Conservation (phyloP, 371 early-diverging fungal genomes). For the Circinella minor region DNA sequence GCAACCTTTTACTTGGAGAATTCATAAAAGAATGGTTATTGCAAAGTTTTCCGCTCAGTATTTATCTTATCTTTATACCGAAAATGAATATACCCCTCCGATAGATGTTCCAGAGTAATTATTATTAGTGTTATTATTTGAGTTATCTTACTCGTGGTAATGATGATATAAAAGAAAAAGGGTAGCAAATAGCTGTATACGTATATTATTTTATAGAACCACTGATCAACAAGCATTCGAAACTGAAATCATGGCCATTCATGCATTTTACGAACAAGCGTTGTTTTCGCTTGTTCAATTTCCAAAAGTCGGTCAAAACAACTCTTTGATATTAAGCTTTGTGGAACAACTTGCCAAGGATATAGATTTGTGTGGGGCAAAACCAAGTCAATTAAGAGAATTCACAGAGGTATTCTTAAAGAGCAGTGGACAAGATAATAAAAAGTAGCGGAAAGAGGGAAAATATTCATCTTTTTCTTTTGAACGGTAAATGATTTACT, state of each 20-base stretch:
- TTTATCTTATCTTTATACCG: constrained; percentile 27
- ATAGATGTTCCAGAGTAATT: constrained; percentile 19
- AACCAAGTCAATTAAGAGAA: constrained; percentile 38
- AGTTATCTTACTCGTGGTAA: too few species aligned
- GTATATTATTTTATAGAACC: neutral
- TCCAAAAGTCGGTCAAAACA: constrained; percentile 69
- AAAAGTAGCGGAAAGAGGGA: too few species aligned
- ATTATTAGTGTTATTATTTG: neutral
- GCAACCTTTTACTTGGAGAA: constrained; percentile 46
- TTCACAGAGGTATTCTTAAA: constrained; percentile 47
- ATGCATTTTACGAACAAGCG: constrained; percentile 66
- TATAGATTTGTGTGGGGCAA: constrained; percentile 56
- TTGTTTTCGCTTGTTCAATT: constrained; percentile 57
- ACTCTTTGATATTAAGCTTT: constrained; percentile 61
- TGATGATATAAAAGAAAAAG: too few species aligned
- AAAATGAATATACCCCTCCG: constrained; percentile 29
- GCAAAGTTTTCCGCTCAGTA: constrained; percentile 49
- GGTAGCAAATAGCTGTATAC: too few species aligned
- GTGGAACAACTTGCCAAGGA: constrained; percentile 68
- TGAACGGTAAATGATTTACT: neutral
- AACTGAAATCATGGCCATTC: constrained; percentile 58
- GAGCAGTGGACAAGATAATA: too few species aligned
- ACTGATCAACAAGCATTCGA: constrained; percentile 31
- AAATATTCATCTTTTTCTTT: too few species aligned
- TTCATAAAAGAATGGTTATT: constrained; percentile 52